These are phyloP conservation scores for Zangia roseola DNA, from an alignment of 768 basidiomycete species.

Conservation along the genomic window DNA sequence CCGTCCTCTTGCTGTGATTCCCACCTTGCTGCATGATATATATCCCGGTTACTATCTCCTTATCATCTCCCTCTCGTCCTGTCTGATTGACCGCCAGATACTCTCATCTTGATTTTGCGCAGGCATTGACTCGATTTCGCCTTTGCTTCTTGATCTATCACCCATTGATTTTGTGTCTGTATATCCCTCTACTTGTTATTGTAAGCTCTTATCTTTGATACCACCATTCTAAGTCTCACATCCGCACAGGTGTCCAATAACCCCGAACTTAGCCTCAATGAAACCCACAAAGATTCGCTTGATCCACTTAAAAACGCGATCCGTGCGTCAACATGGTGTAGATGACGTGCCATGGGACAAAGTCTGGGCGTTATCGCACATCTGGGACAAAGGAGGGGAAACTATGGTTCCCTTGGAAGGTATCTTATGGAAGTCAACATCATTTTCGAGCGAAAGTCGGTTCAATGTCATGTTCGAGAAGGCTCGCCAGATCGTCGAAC, in stretches of 20 bases:
- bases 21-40: no score
- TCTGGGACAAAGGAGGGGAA: slow-evolving; percentile 3
- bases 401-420: slow-evolving; percentile 1
- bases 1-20: no score
- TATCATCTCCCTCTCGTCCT: no score
- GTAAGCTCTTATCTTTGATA: neutral
- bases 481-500: neutral
- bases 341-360: slow-evolving; percentile 1
- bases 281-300: neutral
- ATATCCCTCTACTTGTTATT: no score
- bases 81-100: no score
- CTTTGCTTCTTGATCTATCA: no score
- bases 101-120: no score
- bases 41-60: no score
- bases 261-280: neutral
- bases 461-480: slow-evolving; percentile 2
- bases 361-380: slow-evolving; percentile 8
- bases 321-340: neutral
- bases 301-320: neutral
- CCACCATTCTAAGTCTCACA: neutral
- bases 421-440: neutral
- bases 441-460: slow-evolving; percentile 6
- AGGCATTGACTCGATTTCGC: no score
- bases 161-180: no score
- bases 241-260: neutral